These are phyloP conservation scores for Bipolaris bicolor DNA, from an alignment of 2,329 filamentous ascomycete species.

Conservation along the genomic window DNA sequence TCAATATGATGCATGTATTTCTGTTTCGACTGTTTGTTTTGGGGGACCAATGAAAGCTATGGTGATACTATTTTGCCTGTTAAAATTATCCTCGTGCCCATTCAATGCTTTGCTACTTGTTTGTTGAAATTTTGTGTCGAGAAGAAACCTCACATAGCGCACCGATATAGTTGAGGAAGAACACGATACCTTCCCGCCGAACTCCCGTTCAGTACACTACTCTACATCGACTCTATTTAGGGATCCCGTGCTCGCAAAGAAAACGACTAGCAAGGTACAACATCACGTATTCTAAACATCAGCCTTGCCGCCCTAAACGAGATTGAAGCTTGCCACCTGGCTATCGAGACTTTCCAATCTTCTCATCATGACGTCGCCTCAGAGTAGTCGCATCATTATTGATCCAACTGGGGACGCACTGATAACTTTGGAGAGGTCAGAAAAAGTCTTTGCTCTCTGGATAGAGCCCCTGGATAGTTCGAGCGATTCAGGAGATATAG, in stretches of 20 bases:
- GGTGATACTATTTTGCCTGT: background rate
- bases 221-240: background rate
- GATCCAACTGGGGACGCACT: conserved; percentile 10
- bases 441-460: conserved; percentile 11
- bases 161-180: background rate
- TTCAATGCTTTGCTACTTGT: background rate
- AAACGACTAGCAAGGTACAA: background rate
- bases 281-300: background rate
- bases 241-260: background rate
- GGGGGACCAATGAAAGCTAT: background rate
- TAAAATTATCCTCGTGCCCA: background rate
- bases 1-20: background rate
- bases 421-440: conserved; percentile 1
- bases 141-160: background rate
- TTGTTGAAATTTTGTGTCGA: background rate
- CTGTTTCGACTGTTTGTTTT: background rate
- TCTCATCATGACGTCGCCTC: background rate
- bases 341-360: too few species aligned
- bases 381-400: background rate
- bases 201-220: background rate
- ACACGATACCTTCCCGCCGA: background rate
- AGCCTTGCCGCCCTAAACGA: background rate
- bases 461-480: background rate
- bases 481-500: background rate
- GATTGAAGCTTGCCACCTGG: too few species aligned